phyloP scores from a whole-genome alignment of 1,284 basidiomycete species.

The Moesziomyces parantarcticus region DNA sequence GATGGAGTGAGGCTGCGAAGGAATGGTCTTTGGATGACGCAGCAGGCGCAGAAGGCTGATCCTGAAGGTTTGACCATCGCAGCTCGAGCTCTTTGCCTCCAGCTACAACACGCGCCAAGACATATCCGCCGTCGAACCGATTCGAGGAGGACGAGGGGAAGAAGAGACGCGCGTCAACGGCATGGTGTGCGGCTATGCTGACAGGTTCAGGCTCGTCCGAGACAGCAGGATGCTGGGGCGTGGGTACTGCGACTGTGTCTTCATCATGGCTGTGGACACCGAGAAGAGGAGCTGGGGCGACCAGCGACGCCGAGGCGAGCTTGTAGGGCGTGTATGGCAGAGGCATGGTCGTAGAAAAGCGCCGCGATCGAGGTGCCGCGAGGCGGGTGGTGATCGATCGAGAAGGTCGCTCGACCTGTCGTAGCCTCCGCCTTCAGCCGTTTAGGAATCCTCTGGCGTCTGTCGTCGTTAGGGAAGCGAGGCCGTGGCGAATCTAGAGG shows the following conservation, averaged over 20 bases:
- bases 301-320: conserved; percentile 41
- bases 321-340: conserved; percentile 47
- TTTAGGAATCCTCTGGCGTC: background rate
- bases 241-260: conserved; percentile 37
- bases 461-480: too few species aligned
- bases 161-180: conserved; percentile 38
- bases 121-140: conserved; percentile 32
- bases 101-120: conserved; percentile 48
- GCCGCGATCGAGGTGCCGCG: background rate
- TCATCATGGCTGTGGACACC: conserved; percentile 17
- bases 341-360: conserved; percentile 16
- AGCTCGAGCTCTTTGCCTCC: conserved; percentile 51
- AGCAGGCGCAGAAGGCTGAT: conserved; percentile 8
- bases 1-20: conserved; percentile 25
- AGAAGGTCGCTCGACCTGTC: background rate
- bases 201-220: conserved; percentile 18
- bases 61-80: conserved; percentile 35
- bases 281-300: conserved; percentile 14
- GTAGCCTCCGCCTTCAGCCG: background rate
- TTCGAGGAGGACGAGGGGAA: conserved; percentile 24
- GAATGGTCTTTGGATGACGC: conserved; percentile 14
- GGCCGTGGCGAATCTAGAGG: background rate
- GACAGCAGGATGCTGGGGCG: conserved; percentile 45
- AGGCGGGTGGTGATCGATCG: background rate
- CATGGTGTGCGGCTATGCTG: conserved; percentile 34